A percentile compares a stretch with the other conserved stretches of the same genome.
Conservation (phyloP, 192 early-diverging fungal species). For the Phlyctochytrium planicorne region DNA sequence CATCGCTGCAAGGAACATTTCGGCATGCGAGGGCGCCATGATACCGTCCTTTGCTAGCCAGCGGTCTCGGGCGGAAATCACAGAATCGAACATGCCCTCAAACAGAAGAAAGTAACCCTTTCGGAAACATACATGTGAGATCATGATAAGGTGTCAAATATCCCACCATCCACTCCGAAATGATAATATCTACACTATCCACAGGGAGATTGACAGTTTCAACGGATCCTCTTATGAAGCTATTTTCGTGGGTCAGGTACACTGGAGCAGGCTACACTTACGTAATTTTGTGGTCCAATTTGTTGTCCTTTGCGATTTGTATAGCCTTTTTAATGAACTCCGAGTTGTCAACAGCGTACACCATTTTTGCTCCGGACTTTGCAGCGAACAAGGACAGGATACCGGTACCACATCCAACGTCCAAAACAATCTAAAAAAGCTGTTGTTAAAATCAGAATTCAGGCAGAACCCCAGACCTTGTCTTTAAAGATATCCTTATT, state of each 20-base stretch:
- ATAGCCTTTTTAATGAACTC: conserved; percentile 80
- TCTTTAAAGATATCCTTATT: conserved; percentile 83
- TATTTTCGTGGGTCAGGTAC: conserved; percentile 5
- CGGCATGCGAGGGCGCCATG: conserved; percentile 70
- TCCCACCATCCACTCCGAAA: conserved; percentile 85
- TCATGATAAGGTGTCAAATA: not conserved
- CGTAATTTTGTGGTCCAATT: conserved; percentile 52
- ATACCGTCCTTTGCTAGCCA: conserved; percentile 68
- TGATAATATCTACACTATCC: conserved; percentile 76
- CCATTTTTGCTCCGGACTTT: conserved; percentile 74
- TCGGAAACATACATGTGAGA: too few species aligned
- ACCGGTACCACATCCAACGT: conserved; percentile 90
- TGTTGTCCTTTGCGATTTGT: conserved; percentile 74
- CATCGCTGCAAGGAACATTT: conserved; percentile 69
- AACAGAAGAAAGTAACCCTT: conserved; percentile 85
- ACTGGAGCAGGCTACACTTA: not conserved
- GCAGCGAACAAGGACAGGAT: conserved; percentile 93
- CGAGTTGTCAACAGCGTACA: conserved; percentile 80
- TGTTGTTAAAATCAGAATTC: not conserved
- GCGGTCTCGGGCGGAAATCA: conserved; percentile 77
- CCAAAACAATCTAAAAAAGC: conserved; percentile 66
- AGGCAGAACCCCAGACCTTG: conserved; percentile 46
- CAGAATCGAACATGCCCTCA: conserved; percentile 91
- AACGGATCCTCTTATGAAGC: conserved; percentile 72
- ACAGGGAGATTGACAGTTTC: conserved; percentile 79